Percentiles rank a stretch among this genome's conserved stretches.
phyloP scores from a whole-genome alignment of 106 monocot species.

The Alisma plantagoaquatica region DNA sequence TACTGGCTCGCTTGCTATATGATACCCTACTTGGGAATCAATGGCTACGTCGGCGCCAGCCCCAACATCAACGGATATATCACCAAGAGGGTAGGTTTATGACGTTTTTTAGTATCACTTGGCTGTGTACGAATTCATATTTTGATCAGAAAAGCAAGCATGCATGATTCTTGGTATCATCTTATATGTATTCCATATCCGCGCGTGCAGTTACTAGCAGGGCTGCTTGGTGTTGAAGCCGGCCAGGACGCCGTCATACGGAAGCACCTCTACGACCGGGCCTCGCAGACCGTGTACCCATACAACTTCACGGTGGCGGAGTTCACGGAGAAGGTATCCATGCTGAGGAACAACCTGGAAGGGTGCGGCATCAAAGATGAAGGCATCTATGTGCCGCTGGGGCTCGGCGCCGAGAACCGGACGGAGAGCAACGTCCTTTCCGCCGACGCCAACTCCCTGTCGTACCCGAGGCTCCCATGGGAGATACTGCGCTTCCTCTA shows the following conservation, averaged over 20 bases:
- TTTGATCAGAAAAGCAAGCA: not conserved
- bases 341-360: slow-evolving; percentile 42
- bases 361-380: slow-evolving; percentile 55
- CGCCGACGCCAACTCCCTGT: slow-evolving; percentile 41
- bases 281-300: slow-evolving; percentile 20
- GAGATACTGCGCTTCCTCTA: too few species aligned
- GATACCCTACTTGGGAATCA: slow-evolving; percentile 61
- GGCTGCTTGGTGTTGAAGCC: slow-evolving; percentile 61
- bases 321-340: slow-evolving; percentile 40
- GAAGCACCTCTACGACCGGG: slow-evolving; percentile 29
- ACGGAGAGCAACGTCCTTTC: slow-evolving; percentile 45
- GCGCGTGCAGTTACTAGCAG: slow-evolving; percentile 36
- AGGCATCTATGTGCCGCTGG: slow-evolving; percentile 41
- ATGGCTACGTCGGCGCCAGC: slow-evolving; percentile 54
- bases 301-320: slow-evolving; percentile 52
- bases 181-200: not conserved
- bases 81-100: slow-evolving; percentile 47
- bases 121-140: too few species aligned
- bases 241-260: slow-evolving; percentile 67
- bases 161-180: not conserved
- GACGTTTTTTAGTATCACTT: too few species aligned
- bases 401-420: slow-evolving; percentile 37
- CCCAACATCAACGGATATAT: slow-evolving; percentile 20
- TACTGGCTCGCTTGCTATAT: slow-evolving; percentile 41
- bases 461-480: slow-evolving; percentile 25